phyloP scores from a whole-genome alignment of 164 flowering plant species.

The Warburgia ugandensis region DNA sequence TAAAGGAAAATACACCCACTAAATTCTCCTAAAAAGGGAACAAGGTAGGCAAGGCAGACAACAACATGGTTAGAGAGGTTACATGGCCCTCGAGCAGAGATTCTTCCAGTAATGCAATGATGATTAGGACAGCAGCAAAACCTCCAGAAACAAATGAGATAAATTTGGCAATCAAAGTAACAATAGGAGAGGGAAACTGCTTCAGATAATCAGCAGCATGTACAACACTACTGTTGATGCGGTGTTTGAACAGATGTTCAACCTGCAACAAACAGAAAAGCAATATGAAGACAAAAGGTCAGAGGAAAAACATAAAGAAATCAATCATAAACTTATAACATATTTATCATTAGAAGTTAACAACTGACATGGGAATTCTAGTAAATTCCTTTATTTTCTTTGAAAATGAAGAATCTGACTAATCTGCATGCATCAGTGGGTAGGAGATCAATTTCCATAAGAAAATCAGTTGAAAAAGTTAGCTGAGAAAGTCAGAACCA shows the following conservation, averaged over 20 bases:
- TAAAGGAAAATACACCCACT: neutral
- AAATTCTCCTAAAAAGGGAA: neutral
- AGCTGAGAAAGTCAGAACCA: too few species aligned
- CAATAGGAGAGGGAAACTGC: conserved; percentile 91
- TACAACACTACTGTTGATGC: conserved; percentile 67
- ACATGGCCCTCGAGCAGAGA: conserved; percentile 99
- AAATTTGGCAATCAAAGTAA: conserved; percentile 79
- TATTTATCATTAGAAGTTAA: too few species aligned
- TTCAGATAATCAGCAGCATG: conserved; percentile 86
- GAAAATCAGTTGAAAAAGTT: too few species aligned
- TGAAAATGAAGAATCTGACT: too few species aligned
- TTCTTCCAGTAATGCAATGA: conserved; percentile 94
- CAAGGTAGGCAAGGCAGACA: neutral
- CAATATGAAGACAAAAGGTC: too few species aligned
- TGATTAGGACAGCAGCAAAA: conserved; percentile 87
- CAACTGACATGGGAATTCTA: too few species aligned
- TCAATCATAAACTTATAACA: too few species aligned
- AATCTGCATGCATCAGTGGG: too few species aligned
- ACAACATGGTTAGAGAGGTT: too few species aligned
- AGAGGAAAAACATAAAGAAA: too few species aligned
- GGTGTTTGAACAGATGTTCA: conserved; percentile 90
- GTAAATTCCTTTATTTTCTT: too few species aligned
- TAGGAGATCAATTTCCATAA: too few species aligned
- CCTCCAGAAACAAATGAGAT: conserved; percentile 95
- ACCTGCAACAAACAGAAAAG: conserved; percentile 68